Percentiles rank a stretch among this genome's conserved stretches.
Conservation (phyloP, 257 asterid species). For the Rhazya stricta region DNA sequence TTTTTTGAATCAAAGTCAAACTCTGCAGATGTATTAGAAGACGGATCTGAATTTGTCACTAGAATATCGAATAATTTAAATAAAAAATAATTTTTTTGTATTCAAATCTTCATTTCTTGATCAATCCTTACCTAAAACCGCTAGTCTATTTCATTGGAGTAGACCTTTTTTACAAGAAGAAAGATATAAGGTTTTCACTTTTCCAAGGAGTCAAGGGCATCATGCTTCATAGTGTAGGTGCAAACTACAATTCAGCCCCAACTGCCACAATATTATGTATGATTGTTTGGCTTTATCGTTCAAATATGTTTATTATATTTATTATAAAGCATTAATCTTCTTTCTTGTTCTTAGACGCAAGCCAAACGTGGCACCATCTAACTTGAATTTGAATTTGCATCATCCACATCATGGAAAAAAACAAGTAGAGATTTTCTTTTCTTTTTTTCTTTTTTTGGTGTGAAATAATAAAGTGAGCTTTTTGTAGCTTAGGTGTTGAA, state of each 20-base stretch:
- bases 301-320: background rate
- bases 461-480: background rate
- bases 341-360: background rate
- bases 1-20: too few relatives aligned
- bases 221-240: too few relatives aligned
- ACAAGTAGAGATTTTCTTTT: background rate
- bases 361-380: slow-evolving; percentile 4
- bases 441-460: background rate
- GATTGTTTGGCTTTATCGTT: background rate
- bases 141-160: too few relatives aligned
- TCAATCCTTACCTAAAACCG: too few relatives aligned
- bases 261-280: background rate
- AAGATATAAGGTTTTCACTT: too few relatives aligned
- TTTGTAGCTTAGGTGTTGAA: background rate
- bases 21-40: too few relatives aligned
- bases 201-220: too few relatives aligned
- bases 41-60: too few relatives aligned
- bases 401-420: background rate
- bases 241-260: background rate
- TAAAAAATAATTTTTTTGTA: too few relatives aligned
- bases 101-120: too few relatives aligned
- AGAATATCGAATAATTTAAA: too few relatives aligned
- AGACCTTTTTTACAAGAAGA: too few relatives aligned
- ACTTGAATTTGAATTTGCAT: background rate
- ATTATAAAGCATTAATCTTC: background rate